Evolutionary conservation across 768 basidiomycete species (phyloP), one percentile per base, ranked within the genome.

Genomic region (Tulasnella sp.): DNA sequence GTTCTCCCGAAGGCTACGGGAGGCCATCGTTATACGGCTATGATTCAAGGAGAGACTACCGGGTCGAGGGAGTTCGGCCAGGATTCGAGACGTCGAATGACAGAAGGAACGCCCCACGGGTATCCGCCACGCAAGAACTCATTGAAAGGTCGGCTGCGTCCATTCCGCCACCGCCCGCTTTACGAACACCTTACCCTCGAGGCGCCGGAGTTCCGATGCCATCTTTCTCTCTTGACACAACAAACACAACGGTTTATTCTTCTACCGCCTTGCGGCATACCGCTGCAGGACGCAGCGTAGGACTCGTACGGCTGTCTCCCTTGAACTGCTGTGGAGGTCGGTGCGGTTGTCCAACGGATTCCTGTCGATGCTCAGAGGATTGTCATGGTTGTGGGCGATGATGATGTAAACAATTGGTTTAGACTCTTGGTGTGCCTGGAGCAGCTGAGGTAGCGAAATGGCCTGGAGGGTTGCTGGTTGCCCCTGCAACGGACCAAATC

Each of bases 81-180:
- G 27, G 19, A 25, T 48, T 48, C 46, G 46, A 48, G 25, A 48
- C 46, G 29, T 48, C 46, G 21, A 48, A 32, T 29, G 46, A 48
- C 11, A 48, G 46, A 48, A 48, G 46, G 25, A 48, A 25, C 25
- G 34, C 27, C 46, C 46, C 52, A 17, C 34, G 52, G 21, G 52
- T 36, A 36, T 41, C 39, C 39, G 35, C 39, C 15, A 54, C 52
- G 27, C 35, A 54, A 27, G 52, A 54, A 23, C 52, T 54, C 36
- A 54, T 54, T 15, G 52, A 36, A 6, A 36, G 52, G 36, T 54
- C 52, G 34, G 52, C 52, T 17, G 55, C 55, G 36, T 45, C 55
- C 41, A 57, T 45, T 25, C 50, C 37, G 29, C 55, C 55, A 46
- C 55, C 55, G 19, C 55, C 55, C 23, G 32, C 55, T n/a, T 12